Evolutionary conservation across 2,329 filamentous ascomycete species (phyloP).

Genomic region (Cercospora berteroae): DNA sequence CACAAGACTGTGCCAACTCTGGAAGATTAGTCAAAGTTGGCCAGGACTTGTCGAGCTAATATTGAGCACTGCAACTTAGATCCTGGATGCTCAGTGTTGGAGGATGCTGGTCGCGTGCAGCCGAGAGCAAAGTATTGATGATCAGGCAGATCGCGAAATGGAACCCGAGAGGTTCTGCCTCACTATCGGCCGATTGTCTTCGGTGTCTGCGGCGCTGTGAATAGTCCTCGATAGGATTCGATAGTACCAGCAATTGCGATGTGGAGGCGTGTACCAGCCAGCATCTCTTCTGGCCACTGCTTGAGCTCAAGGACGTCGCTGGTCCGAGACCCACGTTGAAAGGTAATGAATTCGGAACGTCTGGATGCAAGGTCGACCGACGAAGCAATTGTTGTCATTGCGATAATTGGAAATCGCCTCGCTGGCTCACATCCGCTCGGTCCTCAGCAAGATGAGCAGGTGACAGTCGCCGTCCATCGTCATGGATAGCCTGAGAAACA

Average conservation of each 20-base stretch:
- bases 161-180: background rate
- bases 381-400: background rate
- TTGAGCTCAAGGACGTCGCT: background rate
- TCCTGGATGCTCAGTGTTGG: background rate
- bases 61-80: background rate
- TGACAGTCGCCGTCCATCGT: background rate
- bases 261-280: background rate
- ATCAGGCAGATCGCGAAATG: background rate
- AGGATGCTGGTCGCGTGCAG: background rate
- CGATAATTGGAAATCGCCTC: background rate
- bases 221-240: background rate
- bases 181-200: background rate
- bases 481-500: background rate
- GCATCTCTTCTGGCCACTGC: background rate
- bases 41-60: background rate
- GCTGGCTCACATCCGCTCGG: background rate
- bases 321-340: background rate
- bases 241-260: background rate
- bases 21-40: background rate
- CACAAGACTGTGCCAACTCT: background rate
- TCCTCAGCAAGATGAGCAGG: background rate
- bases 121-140: background rate
- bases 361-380: background rate
- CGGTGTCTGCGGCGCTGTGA: background rate
- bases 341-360: background rate